phyloP scores from a whole-genome alignment of 2,329 filamentous ascomycete genomes.

The Microdochium bolleyi region DNA sequence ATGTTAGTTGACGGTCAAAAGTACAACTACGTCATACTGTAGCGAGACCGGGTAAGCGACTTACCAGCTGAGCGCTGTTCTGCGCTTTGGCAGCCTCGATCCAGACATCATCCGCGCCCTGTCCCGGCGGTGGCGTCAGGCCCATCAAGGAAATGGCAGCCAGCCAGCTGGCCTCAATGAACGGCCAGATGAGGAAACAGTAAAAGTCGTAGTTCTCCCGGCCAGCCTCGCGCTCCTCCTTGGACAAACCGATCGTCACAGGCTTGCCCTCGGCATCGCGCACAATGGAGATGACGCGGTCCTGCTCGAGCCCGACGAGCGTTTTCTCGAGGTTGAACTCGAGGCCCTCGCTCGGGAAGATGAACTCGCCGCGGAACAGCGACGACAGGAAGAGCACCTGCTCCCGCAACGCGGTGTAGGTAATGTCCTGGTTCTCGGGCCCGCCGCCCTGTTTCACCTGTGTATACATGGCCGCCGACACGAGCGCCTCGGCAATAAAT shows the following conservation, averaged over 20 bases:
- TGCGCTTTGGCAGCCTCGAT: slow-evolving; percentile 72
- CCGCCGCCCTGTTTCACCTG: slow-evolving; percentile 87
- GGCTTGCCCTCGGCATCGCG: slow-evolving; percentile 48
- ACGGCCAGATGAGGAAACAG: slow-evolving; percentile 97
- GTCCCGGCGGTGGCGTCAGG: slow-evolving; percentile 60
- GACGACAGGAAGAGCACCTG: slow-evolving; percentile 89
- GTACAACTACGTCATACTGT: neutral
- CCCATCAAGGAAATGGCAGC: slow-evolving; percentile 84
- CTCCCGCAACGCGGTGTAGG: slow-evolving; percentile 62
- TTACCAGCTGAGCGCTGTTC: slow-evolving; percentile 70
- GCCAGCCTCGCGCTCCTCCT: slow-evolving; percentile 67
- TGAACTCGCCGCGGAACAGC: slow-evolving; percentile 93
- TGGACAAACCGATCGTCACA: slow-evolving; percentile 64
- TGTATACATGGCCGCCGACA: slow-evolving; percentile 85
- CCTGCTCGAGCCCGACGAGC: slow-evolving; percentile 65
- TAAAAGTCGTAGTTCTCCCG: slow-evolving; percentile 98
- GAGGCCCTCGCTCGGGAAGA: slow-evolving; percentile 84
- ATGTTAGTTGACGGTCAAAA: neutral
- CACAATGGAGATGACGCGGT: slow-evolving; percentile 66
- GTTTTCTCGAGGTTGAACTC: slow-evolving; percentile 75
- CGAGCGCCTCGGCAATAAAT: slow-evolving; percentile 87
- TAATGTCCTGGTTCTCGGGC: slow-evolving; percentile 69
- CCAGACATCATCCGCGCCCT: slow-evolving; percentile 60
- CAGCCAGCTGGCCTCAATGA: slow-evolving; percentile 91
- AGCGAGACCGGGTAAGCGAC: slow-evolving; percentile 11